Percentiles rank a stretch among this genome's conserved stretches.
Conservation (phyloP, 768 basidiomycete genomes). For the Trametes cinnabarina region DNA sequence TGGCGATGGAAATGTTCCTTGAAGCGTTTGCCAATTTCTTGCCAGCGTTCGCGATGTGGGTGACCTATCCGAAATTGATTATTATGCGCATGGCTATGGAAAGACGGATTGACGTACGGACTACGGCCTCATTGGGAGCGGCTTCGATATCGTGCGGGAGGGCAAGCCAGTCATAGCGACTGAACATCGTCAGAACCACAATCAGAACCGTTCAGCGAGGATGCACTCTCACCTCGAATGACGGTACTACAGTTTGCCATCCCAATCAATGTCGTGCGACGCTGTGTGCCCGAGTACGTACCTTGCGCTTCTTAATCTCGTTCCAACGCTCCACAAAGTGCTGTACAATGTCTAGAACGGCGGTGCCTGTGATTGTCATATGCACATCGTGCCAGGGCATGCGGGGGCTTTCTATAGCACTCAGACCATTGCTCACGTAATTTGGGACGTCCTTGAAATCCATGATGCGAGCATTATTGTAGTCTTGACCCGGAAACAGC, state of each 20-base stretch:
- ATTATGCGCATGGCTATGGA: background rate
- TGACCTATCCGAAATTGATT: constrained; percentile 41
- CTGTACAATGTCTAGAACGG: constrained; percentile 87
- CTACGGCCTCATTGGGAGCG: constrained; percentile 67
- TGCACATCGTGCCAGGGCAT: constrained; percentile 99
- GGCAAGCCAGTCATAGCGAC: constrained; percentile 66
- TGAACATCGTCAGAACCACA: constrained; percentile 21
- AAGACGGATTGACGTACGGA: constrained; percentile 40
- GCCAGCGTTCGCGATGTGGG: constrained; percentile 66
- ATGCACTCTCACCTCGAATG: constrained; percentile 44
- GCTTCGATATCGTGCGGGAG: constrained; percentile 68
- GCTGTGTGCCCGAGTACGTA: too few species aligned
- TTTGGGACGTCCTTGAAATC: constrained; percentile 84
- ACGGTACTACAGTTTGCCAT: constrained; percentile 29
- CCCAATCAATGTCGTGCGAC: too few species aligned
- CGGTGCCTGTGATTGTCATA: constrained; percentile 78
- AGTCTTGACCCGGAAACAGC: constrained; percentile 92
- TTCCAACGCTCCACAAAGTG: constrained; percentile 95
- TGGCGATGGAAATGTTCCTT: constrained; percentile 60
- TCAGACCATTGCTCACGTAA: constrained; percentile 68
- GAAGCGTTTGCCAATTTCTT: constrained; percentile 54
- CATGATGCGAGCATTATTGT: constrained; percentile 83
- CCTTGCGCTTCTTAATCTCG: constrained; percentile 82
- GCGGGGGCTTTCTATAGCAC: constrained; percentile 62
- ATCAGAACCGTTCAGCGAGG: background rate